Percentiles rank a stretch among this genome's conserved stretches.
Evolutionary conservation across 2,329 filamentous ascomycete species (phyloP).

Genomic region (Paramyrothecium sp.): DNA sequence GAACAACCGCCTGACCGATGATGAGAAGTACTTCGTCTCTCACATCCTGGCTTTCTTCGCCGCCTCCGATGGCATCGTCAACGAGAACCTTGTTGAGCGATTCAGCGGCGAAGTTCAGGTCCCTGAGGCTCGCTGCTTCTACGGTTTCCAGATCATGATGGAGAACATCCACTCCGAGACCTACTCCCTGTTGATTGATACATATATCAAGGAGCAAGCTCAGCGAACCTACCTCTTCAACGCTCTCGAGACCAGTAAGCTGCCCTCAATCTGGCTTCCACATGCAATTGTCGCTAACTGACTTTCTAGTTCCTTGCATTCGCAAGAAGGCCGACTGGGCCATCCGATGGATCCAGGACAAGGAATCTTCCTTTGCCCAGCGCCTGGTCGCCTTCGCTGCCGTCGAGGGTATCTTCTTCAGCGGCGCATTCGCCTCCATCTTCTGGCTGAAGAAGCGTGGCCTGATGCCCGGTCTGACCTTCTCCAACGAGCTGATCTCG

Average conservation of each 20-base stretch:
- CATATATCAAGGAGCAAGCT: slow-evolving; percentile 96
- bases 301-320: slow-evolving; percentile 77
- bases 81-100: slow-evolving; percentile 97
- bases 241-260: slow-evolving; percentile 92
- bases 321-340: slow-evolving; percentile 99
- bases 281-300: slow-evolving; percentile 13
- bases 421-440: slow-evolving; percentile 95
- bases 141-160: slow-evolving; percentile 99
- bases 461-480: slow-evolving; percentile 96
- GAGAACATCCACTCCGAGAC: slow-evolving; percentile 99
- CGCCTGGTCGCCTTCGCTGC: slow-evolving; percentile 96
- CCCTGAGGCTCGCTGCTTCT: slow-evolving; percentile 98
- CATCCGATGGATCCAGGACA: slow-evolving; percentile 89
- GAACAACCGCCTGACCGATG: slow-evolving; percentile 96
- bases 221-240: slow-evolving; percentile 96
- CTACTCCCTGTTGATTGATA: slow-evolving; percentile 98
- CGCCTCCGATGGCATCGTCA: slow-evolving; percentile 97
- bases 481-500: slow-evolving; percentile 99
- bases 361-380: slow-evolving; percentile 90
- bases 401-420: slow-evolving; percentile 99
- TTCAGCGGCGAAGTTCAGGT: slow-evolving; percentile 97
- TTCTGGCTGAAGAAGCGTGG: slow-evolving; percentile 99
- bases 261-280: neutral
- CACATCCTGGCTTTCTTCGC: slow-evolving; percentile 99
- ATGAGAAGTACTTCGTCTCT: slow-evolving; percentile 97